A percentile compares a stretch with the other conserved stretches of the same genome.
Conservation (phyloP, 2,329 filamentous ascomycete genomes). For the Colletotrichum cereale region DNA sequence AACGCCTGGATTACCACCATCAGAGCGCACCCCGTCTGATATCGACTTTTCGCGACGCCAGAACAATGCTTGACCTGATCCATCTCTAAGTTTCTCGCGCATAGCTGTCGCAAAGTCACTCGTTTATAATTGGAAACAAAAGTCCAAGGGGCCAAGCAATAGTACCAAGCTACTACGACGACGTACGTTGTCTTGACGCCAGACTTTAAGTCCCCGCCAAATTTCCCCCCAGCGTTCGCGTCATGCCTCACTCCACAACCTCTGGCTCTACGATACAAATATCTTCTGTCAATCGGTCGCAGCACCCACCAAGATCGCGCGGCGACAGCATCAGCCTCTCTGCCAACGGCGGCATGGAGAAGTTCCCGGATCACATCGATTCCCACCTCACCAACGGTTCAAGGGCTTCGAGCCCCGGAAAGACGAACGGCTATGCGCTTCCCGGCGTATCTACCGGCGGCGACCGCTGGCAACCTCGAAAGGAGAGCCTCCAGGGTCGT, state of each 20-base stretch:
- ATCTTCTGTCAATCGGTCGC: constrained; percentile 50
- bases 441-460: constrained; percentile 47
- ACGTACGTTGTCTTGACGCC: constrained; percentile 20
- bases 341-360: constrained; percentile 58
- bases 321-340: constrained; percentile 34
- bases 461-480: constrained; percentile 73
- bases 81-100: constrained; percentile 33
- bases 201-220: constrained; percentile 35
- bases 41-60: constrained; percentile 25
- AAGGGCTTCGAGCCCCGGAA: constrained; percentile 43
- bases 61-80: constrained; percentile 32
- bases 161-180: constrained; percentile 6
- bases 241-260: constrained; percentile 57
- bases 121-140: constrained; percentile 25
- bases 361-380: constrained; percentile 69
- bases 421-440: constrained; percentile 46
- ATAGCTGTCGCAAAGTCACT: constrained; percentile 36
- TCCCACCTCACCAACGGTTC: constrained; percentile 44
- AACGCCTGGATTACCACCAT: constrained; percentile 18
- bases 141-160: not conserved
- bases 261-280: constrained; percentile 48
- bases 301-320: constrained; percentile 44
- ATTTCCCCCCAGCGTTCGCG: constrained; percentile 27
- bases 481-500: constrained; percentile 64
- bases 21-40: constrained; percentile 37